Conservation (phyloP, 306 rosid genomes). For the Trifolium fragiferum region DNA sequence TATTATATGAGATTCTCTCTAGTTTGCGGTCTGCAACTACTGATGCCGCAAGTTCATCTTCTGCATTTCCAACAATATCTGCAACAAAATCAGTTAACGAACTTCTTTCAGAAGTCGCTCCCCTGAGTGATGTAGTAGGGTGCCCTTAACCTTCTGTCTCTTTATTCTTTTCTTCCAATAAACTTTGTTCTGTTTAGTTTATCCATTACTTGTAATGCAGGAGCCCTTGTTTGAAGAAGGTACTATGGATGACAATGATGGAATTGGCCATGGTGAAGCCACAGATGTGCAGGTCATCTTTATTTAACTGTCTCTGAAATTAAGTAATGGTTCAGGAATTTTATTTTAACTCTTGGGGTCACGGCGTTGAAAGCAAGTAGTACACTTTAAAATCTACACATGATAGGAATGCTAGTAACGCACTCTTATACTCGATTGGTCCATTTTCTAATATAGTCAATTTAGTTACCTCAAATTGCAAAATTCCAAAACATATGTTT, state of each 20-base stretch:
- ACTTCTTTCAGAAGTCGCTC: constrained; percentile 75
- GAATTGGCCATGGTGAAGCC: constrained; percentile 52
- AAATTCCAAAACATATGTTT: not conserved
- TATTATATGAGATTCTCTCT: constrained; percentile 80
- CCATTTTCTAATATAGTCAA: not conserved
- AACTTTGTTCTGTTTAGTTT: constrained; percentile 25
- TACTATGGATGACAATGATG: constrained; percentile 40
- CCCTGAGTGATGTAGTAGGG: constrained; percentile 53
- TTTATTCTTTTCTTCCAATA: not conserved
- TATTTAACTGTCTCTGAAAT: constrained; percentile 42
- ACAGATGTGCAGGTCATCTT: constrained; percentile 68
- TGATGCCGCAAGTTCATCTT: constrained; percentile 87
- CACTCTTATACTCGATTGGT: not conserved
- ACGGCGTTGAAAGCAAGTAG: constrained; percentile 5
- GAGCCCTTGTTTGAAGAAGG: constrained; percentile 54
- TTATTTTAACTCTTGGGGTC: not conserved
- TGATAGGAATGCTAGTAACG: not conserved
- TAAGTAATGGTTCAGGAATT: constrained; percentile 25
- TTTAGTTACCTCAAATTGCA: not conserved
- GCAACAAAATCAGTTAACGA: constrained; percentile 67
- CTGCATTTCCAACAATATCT: constrained; percentile 72
- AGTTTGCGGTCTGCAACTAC: constrained; percentile 70
- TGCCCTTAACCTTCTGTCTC: constrained; percentile 38
- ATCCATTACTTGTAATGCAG: constrained; percentile 53
- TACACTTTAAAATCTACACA: constrained; percentile 9